Conservation (phyloP, 352 stramenopile genomes). For the Phytopythium montanum region DNA sequence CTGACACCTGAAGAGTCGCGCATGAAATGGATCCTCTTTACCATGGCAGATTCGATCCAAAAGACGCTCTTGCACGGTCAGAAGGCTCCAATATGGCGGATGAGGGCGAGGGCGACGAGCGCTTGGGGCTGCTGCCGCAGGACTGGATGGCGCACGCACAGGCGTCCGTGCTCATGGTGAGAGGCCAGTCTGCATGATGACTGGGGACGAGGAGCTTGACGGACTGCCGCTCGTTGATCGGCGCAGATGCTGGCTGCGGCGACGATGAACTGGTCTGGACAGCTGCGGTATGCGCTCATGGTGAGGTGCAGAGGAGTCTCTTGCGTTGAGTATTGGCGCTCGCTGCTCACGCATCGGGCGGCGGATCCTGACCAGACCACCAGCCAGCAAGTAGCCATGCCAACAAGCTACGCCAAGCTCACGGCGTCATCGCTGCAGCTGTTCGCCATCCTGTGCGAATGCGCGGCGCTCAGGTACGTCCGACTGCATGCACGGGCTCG, state of each 20-base stretch:
- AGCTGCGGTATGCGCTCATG: conserved; percentile 5
- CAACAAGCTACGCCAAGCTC: conserved; percentile 6
- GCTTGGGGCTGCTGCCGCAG: conserved; percentile 5
- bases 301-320: neutral
- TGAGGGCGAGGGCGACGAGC: neutral
- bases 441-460: conserved; percentile 5
- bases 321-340: neutral
- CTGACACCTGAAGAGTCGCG: neutral
- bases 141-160: conserved; percentile 7
- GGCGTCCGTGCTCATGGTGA: conserved; percentile 2
- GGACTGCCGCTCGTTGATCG: neutral
- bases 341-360: neutral
- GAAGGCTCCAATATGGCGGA: neutral
- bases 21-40: neutral
- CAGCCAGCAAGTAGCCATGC: conserved; percentile 1
- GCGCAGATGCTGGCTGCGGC: conserved; percentile 3
- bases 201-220: neutral
- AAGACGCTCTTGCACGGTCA: neutral
- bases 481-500: too few species aligned
- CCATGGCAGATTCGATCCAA: neutral
- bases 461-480: conserved; percentile 3
- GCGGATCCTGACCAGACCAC: neutral
- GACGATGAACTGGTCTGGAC: conserved; percentile 3
- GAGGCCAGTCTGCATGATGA: neutral
- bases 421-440: conserved; percentile 4